Percentiles rank a stretch among this genome's conserved stretches.
Evolutionary conservation across 139 green algal genomes (phyloP).

Genomic region (Chlorella sp.): DNA sequence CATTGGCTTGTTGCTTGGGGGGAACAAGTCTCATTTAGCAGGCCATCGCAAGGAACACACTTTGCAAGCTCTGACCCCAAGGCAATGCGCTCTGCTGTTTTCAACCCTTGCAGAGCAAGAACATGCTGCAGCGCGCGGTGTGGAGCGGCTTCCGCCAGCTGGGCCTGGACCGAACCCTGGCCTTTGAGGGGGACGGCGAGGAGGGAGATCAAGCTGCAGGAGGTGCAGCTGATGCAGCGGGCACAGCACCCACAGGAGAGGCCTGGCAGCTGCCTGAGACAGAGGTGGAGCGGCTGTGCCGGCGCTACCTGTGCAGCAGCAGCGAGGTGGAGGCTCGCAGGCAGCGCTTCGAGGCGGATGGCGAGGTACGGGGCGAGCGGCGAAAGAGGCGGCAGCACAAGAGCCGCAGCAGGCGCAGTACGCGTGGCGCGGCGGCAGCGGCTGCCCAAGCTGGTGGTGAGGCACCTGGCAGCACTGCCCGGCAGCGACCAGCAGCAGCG

Average conservation of each 20-base stretch:
- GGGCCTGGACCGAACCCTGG: neutral
- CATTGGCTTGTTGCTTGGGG: no score
- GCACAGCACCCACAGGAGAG: neutral
- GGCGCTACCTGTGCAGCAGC: slow-evolving; percentile 10
- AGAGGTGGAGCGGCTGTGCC: neutral
- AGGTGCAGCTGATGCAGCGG: neutral
- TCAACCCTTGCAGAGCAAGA: neutral
- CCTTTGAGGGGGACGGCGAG: neutral
- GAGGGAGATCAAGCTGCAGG: no score
- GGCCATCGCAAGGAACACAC: no score
- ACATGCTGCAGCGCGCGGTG: slow-evolving; percentile 3
- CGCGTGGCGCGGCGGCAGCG: neutral
- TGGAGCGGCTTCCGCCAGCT: slow-evolving; percentile 17
- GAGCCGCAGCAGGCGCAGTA: neutral
- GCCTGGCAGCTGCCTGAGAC: neutral
- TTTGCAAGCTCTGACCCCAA: no score
- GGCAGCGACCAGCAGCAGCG: neutral
- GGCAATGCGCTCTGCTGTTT: neutral
- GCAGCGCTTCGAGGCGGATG: neutral
- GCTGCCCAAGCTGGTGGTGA: neutral
- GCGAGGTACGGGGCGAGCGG: neutral
- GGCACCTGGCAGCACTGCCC: slow-evolving; percentile 9
- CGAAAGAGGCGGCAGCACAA: neutral
- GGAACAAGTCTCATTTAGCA: no score
- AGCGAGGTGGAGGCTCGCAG: slow-evolving; percentile 6